Evolutionary conservation across 2,329 filamentous ascomycete species (phyloP), one percentile per base, ranked within the genome.

Genomic region (Alternaria arborescens): DNA sequence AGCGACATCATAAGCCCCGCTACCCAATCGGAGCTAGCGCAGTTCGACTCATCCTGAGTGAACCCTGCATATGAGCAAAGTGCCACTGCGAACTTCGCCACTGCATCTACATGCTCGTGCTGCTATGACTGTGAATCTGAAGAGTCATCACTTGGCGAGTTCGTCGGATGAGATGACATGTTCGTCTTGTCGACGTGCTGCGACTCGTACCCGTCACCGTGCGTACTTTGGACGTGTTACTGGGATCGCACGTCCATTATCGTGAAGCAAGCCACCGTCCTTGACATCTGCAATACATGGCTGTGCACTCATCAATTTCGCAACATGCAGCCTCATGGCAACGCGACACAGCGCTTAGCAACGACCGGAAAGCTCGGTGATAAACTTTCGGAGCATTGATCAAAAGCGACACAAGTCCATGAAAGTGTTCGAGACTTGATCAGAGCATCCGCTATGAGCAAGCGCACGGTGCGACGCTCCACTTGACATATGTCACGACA

Each of bases 41-140:
- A 43, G 47, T 69, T 71, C 69, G 69, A 71, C 70, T 72, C 70
- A 72, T 71, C 60, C 30, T 69, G 65, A 71, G 61, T 52, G 51
- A 50, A 38, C 46, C 46, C 46, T 50, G 46, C 46, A 48, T 48
- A 24, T 47, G 16, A 22, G 28, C 28, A 0, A 48, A 34, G 46
- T 34, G 20, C 38, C 43, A 41, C 41, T 36, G n/a, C 2, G 16
- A 34, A 47, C 52, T 48, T 47, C 52, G 52, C 42, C 51, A 53
- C 28, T 43, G 51, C 51, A 4, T 36, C 44, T 22, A 10, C 3
- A 44, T 26, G 30, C 24, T 32, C 32, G 24, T 14, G 28, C 41
- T 44, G 28, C 30, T 10, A 28, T 50, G 47, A 43, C 42, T 54
- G 50, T 51, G 16, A 18, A 16, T 12, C 44, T 22, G 30, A 52